These are phyloP conservation scores for Phytophthora lateralis DNA, from an alignment of 352 stramenopile species.

Conservation along the genomic window DNA sequence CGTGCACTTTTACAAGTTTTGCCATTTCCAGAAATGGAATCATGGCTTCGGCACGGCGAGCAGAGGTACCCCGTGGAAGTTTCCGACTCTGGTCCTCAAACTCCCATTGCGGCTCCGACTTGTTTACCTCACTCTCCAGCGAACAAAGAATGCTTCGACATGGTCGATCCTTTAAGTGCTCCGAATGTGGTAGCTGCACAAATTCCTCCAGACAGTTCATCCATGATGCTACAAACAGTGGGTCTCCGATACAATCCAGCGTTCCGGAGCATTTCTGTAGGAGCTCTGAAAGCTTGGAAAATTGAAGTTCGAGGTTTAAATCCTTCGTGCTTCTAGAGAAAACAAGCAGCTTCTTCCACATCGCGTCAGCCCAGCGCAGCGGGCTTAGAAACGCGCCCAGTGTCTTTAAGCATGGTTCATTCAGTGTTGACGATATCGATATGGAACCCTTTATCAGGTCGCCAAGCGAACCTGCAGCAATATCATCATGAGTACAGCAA, in stretches of 20 bases:
- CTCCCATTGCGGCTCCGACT: conserved; percentile 60
- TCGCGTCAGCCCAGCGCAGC: conserved; percentile 39
- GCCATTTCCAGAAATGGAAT: conserved; percentile 30
- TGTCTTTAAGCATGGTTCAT: conserved; percentile 32
- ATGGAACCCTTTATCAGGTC: conserved; percentile 39
- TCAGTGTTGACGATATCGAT: conserved; percentile 32
- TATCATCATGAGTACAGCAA: not conserved
- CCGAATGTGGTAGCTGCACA: conserved; percentile 37
- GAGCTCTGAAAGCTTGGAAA: conserved; percentile 28
- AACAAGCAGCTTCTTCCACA: conserved; percentile 44
- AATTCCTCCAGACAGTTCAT: conserved; percentile 41
- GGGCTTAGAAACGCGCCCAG: conserved; percentile 36
- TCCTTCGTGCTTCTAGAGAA: conserved; percentile 43
- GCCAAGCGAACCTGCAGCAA: conserved; percentile 41
- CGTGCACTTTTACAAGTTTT: conserved; percentile 33
- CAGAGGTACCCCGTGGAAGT: conserved; percentile 45
- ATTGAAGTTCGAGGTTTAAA: conserved; percentile 46
- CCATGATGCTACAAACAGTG: conserved; percentile 31
- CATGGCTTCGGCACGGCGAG: conserved; percentile 22
- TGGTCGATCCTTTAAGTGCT: conserved; percentile 49
- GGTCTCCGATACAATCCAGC: conserved; percentile 25
- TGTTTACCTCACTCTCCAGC: conserved; percentile 50
- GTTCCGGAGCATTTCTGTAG: conserved; percentile 10
- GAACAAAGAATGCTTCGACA: conserved; percentile 71
- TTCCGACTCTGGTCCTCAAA: conserved; percentile 58